Base-by-base conservation (phyloP, 2,329 filamentous ascomycete species). In the Xenoacremonium recifei region DNA sequence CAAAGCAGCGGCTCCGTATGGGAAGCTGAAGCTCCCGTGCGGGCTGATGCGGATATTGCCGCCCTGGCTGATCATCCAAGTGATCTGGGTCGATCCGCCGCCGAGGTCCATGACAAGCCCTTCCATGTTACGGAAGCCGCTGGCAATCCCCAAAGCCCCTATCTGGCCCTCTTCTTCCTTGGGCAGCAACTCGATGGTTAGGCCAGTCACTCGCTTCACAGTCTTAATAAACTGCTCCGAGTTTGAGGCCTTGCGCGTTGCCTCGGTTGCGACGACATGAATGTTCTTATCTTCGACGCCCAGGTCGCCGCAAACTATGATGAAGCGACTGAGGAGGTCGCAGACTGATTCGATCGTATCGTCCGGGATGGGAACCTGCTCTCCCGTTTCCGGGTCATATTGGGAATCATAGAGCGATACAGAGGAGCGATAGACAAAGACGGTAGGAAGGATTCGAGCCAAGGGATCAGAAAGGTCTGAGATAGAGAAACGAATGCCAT, bases 91-190 rank as follows among this genome's bases (percentile, higher is more conserved):
- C 53, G 79, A 84, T 3, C 84, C 84, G 15, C 84, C 83, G 13
- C 84, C 84, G 2, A 88, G 67, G 64, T 88, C 84, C 83, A 88
- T 86, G 15, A 85, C 80, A 18, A 88, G 62, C 0, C 84, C 84
- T 35, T 72, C 72, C n/a, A 86, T 74, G 21, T 66, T 63, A 2
- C 71, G 70, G 48, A 85, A 77, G 21, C 79, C 81, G 54, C 80
- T 85, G 3, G 82, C 84, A 15, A 87, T 76, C 1, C 84, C 84
- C 55, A 83, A 61, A 0, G 83, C 84, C 1, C 84, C 84, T 9
- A 86, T 70, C 31, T 74, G 67, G 0, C 83, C 84, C 56, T 88
- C 84, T 16, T 82, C 78, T 50, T 84, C 80, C 54, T 86, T 87
- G 0, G 75, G 69, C 4, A 87, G 64, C 54, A 87, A 64, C 37